Percentiles rank a stretch among this genome's conserved stretches.
phyloP scores from a whole-genome alignment of 176 grass and related monocot species.

The Rhynchospora pubera region DNA sequence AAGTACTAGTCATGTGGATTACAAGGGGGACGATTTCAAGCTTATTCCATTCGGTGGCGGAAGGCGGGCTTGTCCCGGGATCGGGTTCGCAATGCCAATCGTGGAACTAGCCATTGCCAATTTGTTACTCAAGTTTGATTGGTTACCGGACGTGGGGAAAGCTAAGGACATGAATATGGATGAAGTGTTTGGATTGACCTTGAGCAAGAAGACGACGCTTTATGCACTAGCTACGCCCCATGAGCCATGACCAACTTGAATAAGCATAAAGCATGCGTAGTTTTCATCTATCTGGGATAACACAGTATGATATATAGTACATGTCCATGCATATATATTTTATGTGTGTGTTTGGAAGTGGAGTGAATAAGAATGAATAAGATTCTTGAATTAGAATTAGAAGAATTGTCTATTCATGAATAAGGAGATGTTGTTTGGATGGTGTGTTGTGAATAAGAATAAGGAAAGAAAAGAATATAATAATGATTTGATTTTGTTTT shows the following conservation, averaged over 20 bases:
- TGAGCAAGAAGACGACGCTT: background rate
- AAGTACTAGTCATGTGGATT: constrained; percentile 26
- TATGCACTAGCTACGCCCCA: background rate
- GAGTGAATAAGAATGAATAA: no score
- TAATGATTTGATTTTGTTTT: no score
- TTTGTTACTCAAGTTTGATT: constrained; percentile 36
- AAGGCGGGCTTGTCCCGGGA: constrained; percentile 34
- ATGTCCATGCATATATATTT: no score
- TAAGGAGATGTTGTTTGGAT: no score
- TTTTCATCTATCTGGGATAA: no score
- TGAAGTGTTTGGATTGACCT: background rate
- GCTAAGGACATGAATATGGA: background rate
- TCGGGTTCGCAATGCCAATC: constrained; percentile 30
- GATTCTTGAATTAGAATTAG: no score
- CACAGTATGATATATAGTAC: no score
- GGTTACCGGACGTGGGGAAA: background rate
- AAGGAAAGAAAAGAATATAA: no score
- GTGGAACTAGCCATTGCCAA: constrained; percentile 36
- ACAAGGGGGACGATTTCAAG: constrained; percentile 39
- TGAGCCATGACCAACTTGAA: background rate
- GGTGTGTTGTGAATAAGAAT: no score
- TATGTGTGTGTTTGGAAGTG: no score
- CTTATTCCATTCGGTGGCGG: constrained; percentile 39
- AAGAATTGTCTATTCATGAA: no score
- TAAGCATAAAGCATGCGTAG: no score